Conservation (phyloP, 371 early-diverging fungal genomes). For the Saksenaea oblongispora region DNA sequence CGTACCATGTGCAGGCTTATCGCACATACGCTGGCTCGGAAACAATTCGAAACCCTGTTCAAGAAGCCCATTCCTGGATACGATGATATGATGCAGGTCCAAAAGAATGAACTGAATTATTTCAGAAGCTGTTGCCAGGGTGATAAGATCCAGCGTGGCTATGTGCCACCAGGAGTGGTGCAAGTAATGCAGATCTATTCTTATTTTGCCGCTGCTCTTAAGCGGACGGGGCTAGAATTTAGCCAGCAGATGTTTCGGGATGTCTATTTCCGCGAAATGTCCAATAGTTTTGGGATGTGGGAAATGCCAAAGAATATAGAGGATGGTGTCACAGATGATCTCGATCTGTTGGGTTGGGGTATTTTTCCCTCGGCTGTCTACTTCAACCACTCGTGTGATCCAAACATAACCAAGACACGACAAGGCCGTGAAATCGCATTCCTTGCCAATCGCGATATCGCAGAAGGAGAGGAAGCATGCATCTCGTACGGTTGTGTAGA, state of each 20-base stretch:
- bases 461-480: conserved; percentile 65
- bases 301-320: conserved; percentile 31
- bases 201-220: conserved; percentile 17
- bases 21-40: conserved; percentile 27
- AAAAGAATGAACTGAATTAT: conserved; percentile 36
- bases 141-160: neutral
- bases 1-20: conserved; percentile 39
- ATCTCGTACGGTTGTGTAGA: conserved; percentile 69
- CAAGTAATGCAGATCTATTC: conserved; percentile 29
- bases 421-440: conserved; percentile 57
- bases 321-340: conserved; percentile 36
- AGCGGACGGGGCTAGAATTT: conserved; percentile 8
- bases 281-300: conserved; percentile 72
- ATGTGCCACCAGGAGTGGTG: conserved; percentile 12
- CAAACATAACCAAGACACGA: conserved; percentile 63
- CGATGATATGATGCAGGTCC: conserved; percentile 26
- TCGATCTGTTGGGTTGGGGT: conserved; percentile 63
- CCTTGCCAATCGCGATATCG: conserved; percentile 50
- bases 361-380: conserved; percentile 74
- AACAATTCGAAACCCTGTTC: conserved; percentile 10
- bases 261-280: conserved; percentile 61
- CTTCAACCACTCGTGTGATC: conserved; percentile 82
- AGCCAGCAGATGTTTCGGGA: conserved; percentile 48
- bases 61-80: conserved; percentile 7
- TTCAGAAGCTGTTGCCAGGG: conserved; percentile 14